phyloP scores from a whole-genome alignment of 495 filamentous ascomycete species.

The Immersiella caudata region DNA sequence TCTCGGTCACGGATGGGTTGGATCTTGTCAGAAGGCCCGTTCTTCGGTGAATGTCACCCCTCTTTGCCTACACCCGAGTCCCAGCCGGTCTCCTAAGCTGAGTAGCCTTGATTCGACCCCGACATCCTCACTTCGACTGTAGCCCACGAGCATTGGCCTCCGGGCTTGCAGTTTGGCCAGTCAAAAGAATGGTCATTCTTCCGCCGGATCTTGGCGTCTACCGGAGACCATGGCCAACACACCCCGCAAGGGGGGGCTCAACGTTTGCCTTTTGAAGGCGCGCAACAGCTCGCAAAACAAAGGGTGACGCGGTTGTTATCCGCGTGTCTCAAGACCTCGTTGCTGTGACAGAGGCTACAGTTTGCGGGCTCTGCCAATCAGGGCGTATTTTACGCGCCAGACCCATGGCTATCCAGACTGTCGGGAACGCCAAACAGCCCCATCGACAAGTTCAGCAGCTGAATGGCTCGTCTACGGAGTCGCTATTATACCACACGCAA shows the following conservation, averaged over 20 bases:
- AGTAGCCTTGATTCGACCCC: not conserved
- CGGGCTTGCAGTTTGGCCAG: not conserved
- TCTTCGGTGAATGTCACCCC: not conserved
- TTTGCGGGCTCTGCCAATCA: not conserved
- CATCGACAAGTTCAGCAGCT: not conserved
- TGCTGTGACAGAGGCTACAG: slow-evolving; percentile 1
- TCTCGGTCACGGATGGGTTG: not conserved
- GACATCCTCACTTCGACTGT: not conserved
- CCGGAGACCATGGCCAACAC: not conserved
- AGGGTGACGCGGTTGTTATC: not conserved
- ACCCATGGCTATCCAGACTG: not conserved
- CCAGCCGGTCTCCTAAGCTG: not conserved
- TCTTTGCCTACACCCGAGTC: not conserved
- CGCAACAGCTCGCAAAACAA: not conserved
- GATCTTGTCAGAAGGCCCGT: not conserved
- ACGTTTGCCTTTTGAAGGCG: not conserved
- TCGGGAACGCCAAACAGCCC: not conserved
- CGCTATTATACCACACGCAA: not conserved
- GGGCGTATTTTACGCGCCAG: not conserved
- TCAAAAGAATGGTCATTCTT: not conserved
- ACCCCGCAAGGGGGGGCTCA: not conserved
- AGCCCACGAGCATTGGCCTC: not conserved
- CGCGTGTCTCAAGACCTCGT: not conserved
- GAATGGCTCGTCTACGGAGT: no score
- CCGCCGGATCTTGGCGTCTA: not conserved